Conservation (phyloP, 345 rosid species). For the Lepidium sativum region DNA sequence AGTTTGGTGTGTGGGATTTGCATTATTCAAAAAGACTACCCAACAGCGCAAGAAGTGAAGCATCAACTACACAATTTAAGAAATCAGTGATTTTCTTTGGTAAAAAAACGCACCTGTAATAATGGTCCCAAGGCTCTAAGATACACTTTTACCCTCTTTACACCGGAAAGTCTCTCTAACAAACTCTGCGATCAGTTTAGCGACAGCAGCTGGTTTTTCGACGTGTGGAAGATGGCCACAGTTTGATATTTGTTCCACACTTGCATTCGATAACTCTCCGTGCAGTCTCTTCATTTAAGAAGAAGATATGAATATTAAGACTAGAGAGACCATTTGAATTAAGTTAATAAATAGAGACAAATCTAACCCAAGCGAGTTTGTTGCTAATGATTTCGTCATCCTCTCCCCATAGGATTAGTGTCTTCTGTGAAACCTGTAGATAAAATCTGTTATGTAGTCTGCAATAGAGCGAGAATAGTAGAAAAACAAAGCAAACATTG, state of each 20-base stretch:
- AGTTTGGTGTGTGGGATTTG: neutral
- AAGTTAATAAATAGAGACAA: neutral
- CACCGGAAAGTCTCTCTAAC: slow-evolving; percentile 32
- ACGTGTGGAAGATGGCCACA: slow-evolving; percentile 93
- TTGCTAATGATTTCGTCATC: slow-evolving; percentile 74
- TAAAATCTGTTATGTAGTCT: slow-evolving; percentile 1
- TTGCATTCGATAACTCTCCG: slow-evolving; percentile 55
- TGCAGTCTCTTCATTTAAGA: slow-evolving; percentile 54
- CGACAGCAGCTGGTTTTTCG: slow-evolving; percentile 53
- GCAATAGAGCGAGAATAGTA: neutral
- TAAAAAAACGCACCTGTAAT: neutral
- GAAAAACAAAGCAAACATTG: neutral
- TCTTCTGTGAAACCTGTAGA: slow-evolving; percentile 59
- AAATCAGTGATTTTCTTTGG: neutral
- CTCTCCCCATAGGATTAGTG: slow-evolving; percentile 88
- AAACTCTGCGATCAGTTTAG: slow-evolving; percentile 54
- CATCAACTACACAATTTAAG: slow-evolving; percentile 4
- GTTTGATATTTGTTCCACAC: slow-evolving; percentile 55
- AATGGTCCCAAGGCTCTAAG: slow-evolving; percentile 1
- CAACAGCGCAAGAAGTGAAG: slow-evolving; percentile 19
- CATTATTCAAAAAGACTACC: neutral
- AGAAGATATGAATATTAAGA: neutral
- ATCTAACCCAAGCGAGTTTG: slow-evolving; percentile 64
- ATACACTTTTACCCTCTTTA: slow-evolving; percentile 27
- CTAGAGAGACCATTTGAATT: neutral